Evolutionary conservation across 2,329 filamentous ascomycete genomes (phyloP), one percentile per base, ranked within the genome.

Genomic region (Chrysoporthe cubensis): DNA sequence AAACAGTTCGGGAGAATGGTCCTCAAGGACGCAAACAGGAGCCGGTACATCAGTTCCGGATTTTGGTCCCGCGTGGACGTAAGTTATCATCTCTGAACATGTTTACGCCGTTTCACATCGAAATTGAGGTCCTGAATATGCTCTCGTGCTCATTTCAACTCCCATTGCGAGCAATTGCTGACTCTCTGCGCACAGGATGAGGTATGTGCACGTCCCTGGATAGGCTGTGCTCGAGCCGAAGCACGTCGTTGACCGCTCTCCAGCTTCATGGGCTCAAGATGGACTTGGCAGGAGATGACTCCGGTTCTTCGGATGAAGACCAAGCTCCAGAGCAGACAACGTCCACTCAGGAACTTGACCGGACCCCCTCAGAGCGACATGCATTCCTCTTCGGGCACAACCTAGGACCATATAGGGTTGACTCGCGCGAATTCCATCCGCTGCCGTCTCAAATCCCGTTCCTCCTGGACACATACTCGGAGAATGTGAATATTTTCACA

Each of bases 1-100:
- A 78, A 78, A 21, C 76, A 80, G 14, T 83, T 86, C 68, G 84
- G 84, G 1, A 77, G 83, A 59, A 71, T 87, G 50, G 80, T 86
- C 2, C 72, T 85, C 1, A 76, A 80, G 40, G 82, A 85, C 71
- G 71, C 75, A 8, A 80, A 73, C 6, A 76, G 74, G 14, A 82
- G 79, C 48, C 80, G 81, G 16, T 87, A 87, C 72, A 75, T 87
- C 13, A 82, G 82, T 66, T 85, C 79, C 69, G 81, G 81, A 16
- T 87, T 87, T 71, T 87, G 85, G 85, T 84, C 84, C 2, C 80
- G 81, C 0, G 79, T 87, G n/a, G 85, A 87, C 80, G 84, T 86
- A 76, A 56, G 77, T 68, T 7, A 14, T 5, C n/a, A 2, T 18
- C 40, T 1, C 44, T 46, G 13, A 40, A 6, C 37, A 40, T 9